These are phyloP conservation scores for Thamnidium elegans DNA, from an alignment of 192 early-diverging fungal species.

Conservation along the genomic window DNA sequence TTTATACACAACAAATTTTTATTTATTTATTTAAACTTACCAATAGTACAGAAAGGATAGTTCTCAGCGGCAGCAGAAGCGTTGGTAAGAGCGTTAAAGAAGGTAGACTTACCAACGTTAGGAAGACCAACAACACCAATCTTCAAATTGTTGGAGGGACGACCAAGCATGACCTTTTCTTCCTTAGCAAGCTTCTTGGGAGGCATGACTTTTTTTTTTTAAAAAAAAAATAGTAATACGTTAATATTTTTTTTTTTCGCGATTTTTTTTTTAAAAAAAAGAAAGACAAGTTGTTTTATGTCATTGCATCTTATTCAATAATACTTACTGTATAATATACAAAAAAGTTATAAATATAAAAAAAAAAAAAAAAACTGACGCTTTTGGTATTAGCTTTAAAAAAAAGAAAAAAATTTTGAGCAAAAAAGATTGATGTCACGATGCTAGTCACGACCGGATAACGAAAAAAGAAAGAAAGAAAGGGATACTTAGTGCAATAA, in stretches of 20 bases:
- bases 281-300: neutral
- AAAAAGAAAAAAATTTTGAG: too few relatives aligned
- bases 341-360: too few relatives aligned
- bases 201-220: conserved; percentile 57
- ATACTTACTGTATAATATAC: too few relatives aligned
- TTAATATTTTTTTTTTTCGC: neutral
- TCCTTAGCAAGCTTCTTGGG: conserved; percentile 79
- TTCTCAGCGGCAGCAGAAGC: conserved; percentile 78
- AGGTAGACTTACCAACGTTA: conserved; percentile 92
- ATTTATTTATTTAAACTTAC: conserved; percentile 28
- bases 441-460: too few relatives aligned
- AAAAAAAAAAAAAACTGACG: too few relatives aligned
- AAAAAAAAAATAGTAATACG: neutral
- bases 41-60: conserved; percentile 97
- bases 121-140: conserved; percentile 97
- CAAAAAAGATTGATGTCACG: too few relatives aligned
- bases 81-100: conserved; percentile 82
- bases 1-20: neutral
- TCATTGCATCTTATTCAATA: neutral
- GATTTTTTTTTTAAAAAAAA: neutral
- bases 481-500: too few relatives aligned
- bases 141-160: conserved; percentile 86
- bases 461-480: too few relatives aligned
- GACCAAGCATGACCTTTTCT: conserved; percentile 74
- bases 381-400: too few relatives aligned